phyloP scores from a whole-genome alignment of 2,329 filamentous ascomycete genomes.

The Ophiostoma himal-ulmi region DNA sequence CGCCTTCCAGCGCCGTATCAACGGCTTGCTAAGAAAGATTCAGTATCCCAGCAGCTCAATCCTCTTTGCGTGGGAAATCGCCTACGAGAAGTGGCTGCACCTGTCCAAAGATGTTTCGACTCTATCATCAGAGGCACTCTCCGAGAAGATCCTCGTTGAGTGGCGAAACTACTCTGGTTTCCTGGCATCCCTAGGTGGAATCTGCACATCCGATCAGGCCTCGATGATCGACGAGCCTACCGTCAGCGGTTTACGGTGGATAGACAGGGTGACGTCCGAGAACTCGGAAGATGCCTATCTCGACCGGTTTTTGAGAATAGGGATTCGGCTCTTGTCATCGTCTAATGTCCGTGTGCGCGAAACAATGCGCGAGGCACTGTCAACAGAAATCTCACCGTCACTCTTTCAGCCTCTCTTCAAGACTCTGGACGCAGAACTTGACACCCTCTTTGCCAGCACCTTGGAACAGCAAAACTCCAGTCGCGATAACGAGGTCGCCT shows the following conservation, averaged over 20 bases:
- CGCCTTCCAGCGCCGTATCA: slow-evolving; percentile 62
- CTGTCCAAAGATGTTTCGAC: slow-evolving; percentile 58
- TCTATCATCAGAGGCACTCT: slow-evolving; percentile 44
- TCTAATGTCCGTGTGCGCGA: slow-evolving; percentile 59
- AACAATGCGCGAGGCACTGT: slow-evolving; percentile 60
- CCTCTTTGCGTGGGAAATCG: slow-evolving; percentile 59
- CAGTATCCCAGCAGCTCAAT: slow-evolving; percentile 61
- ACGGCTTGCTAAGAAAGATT: slow-evolving; percentile 54
- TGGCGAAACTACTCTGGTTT: slow-evolving; percentile 67
- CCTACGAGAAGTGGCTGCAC: slow-evolving; percentile 60
- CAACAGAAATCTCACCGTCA: slow-evolving; percentile 56
- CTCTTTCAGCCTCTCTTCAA: slow-evolving; percentile 60
- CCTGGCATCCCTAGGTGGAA: slow-evolving; percentile 59
- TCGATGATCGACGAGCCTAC: slow-evolving; percentile 53
- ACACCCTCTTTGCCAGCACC: slow-evolving; percentile 54
- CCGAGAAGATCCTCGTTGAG: slow-evolving; percentile 53
- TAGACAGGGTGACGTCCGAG: slow-evolving; percentile 55
- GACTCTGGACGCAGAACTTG: slow-evolving; percentile 59
- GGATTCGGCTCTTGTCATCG: slow-evolving; percentile 60
- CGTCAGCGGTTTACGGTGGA: slow-evolving; percentile 56
- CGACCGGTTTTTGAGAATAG: slow-evolving; percentile 55
- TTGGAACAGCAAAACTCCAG: slow-evolving; percentile 47
- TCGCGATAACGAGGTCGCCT: slow-evolving; percentile 56
- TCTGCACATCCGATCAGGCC: slow-evolving; percentile 57
- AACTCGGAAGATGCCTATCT: slow-evolving; percentile 56